Evolutionary conservation across 1,284 basidiomycete genomes (phyloP).

Genomic region (Ceratobasidium sp.): DNA sequence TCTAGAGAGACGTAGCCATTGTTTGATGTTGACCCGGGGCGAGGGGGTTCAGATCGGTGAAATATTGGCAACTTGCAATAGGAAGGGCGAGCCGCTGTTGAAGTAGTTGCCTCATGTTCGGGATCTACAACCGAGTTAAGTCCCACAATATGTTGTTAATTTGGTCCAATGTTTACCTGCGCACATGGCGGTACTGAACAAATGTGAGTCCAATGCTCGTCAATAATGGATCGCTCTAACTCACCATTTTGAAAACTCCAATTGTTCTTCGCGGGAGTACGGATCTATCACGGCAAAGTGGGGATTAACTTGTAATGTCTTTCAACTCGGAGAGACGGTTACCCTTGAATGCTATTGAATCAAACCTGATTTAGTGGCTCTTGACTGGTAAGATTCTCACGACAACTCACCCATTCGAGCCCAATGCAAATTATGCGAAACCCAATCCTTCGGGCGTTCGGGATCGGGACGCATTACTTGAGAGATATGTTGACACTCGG

Average conservation of each 20-base stretch:
- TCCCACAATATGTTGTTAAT: background rate
- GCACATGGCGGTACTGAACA: conserved; percentile 62
- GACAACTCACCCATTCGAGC: conserved; percentile 50
- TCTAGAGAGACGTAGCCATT: conserved; percentile 63
- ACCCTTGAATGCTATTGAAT: conserved; percentile 39
- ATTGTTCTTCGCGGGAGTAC: conserved; percentile 62
- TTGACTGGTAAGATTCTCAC: background rate
- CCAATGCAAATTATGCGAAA: conserved; percentile 64
- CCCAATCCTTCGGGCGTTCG: conserved; percentile 59
- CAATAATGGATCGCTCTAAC: conserved; percentile 44
- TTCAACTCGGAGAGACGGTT: background rate
- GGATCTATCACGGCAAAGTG: conserved; percentile 55
- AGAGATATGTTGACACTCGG: conserved; percentile 59
- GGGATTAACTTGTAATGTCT: background rate
- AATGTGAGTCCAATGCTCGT: background rate
- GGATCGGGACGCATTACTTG: conserved; percentile 58
- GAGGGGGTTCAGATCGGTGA: conserved; percentile 54
- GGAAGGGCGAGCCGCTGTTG: conserved; percentile 58
- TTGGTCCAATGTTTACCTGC: conserved; percentile 51
- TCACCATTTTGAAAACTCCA: conserved; percentile 63
- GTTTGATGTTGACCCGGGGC: conserved; percentile 45
- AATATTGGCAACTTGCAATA: conserved; percentile 64
- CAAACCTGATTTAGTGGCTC: background rate
- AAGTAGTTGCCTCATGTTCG: conserved; percentile 57
- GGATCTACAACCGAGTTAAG: conserved; percentile 52